A percentile compares a stretch with the other conserved stretches of the same genome.
Conservation (phyloP, 257 asterid genomes). For the Solanum peruvianum region DNA sequence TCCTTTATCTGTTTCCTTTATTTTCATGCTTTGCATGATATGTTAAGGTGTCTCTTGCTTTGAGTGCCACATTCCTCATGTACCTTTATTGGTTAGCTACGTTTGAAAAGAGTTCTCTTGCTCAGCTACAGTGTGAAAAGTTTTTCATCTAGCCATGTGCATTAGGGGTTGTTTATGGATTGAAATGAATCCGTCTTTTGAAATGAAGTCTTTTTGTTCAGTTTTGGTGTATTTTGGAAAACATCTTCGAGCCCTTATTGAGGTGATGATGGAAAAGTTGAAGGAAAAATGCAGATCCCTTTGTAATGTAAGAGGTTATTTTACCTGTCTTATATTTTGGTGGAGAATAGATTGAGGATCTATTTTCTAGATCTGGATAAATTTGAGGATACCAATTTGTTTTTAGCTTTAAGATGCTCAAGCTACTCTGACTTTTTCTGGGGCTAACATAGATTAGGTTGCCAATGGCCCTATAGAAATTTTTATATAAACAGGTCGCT, state of each 20-base stretch:
- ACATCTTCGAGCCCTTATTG: constrained; percentile 17
- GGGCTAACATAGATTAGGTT: background rate
- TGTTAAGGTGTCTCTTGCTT: constrained; percentile 9
- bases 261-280: constrained; percentile 28
- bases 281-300: constrained; percentile 30
- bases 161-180: constrained; percentile 19
- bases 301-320: constrained; percentile 33
- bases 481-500: background rate
- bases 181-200: constrained; percentile 25
- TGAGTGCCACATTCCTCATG: background rate
- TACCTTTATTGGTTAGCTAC: background rate
- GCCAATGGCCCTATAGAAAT: background rate
- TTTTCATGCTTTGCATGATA: constrained; percentile 16
- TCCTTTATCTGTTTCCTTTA: constrained; percentile 8
- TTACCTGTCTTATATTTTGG: background rate
- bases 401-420: background rate
- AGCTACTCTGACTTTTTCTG: background rate
- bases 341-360: background rate
- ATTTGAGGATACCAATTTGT: background rate
- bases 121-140: constrained; percentile 8
- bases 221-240: constrained; percentile 19
- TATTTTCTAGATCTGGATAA: background rate
- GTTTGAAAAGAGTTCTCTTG: background rate
- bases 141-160: constrained; percentile 9
- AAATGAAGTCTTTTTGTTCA: constrained; percentile 23